Percentiles rank a stretch among this genome's conserved stretches.
These are phyloP conservation scores for Scopulariopsis brevicaulis DNA, from an alignment of 2,329 filamentous ascomycete species.

Conservation along the genomic window DNA sequence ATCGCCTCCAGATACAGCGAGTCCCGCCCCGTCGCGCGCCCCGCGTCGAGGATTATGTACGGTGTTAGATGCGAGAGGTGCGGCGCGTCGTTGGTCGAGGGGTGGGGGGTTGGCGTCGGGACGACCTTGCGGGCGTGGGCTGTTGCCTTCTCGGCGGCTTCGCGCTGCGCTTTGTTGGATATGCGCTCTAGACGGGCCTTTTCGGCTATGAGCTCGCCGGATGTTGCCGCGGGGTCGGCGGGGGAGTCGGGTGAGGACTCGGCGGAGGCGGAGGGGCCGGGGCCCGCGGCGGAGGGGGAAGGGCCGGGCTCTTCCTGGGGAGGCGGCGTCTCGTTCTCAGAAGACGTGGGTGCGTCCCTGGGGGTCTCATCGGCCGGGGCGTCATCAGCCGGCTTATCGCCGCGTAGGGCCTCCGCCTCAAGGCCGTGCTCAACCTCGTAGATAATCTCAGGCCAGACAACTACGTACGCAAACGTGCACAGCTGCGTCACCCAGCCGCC, in stretches of 20 bases:
- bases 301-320: conserved; percentile 1
- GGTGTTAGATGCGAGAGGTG: conserved; percentile 48
- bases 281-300: conserved; percentile 1
- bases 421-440: conserved; percentile 66
- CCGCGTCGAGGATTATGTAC: conserved; percentile 65
- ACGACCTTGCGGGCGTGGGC: conserved; percentile 38
- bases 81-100: conserved; percentile 42
- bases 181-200: conserved; percentile 49
- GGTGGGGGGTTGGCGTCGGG: conserved; percentile 39
- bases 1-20: conserved; percentile 59
- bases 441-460: conserved; percentile 73
- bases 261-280: conserved; percentile 6
- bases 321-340: not conserved
- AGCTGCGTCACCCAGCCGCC: conserved; percentile 91
- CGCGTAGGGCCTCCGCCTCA: conserved; percentile 49
- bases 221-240: conserved; percentile 18
- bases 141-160: conserved; percentile 43
- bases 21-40: conserved; percentile 67
- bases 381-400: conserved; percentile 4
- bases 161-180: conserved; percentile 40
- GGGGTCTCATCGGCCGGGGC: conserved; percentile 4
- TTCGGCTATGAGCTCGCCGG: conserved; percentile 45
- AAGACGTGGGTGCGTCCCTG: conserved; percentile 8
- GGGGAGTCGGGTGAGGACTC: conserved; percentile 5
- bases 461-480: conserved; percentile 81